phyloP scores from a whole-genome alignment of 2,329 filamentous ascomycete species.

The Colletotrichum ledebouriae region DNA sequence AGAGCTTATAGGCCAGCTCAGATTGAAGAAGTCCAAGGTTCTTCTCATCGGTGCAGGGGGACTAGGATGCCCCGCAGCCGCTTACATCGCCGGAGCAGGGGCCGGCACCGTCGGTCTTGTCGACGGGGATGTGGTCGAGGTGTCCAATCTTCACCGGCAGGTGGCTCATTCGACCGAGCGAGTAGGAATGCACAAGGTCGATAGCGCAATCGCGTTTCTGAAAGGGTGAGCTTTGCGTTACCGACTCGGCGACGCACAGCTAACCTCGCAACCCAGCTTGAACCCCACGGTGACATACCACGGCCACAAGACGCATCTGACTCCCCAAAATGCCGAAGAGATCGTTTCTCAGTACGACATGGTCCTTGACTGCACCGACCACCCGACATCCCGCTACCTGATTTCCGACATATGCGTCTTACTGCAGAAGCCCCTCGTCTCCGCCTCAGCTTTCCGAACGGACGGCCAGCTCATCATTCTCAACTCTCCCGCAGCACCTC shows the following conservation, averaged over 20 bases:
- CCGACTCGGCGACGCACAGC: not conserved
- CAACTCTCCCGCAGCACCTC: constrained; percentile 79
- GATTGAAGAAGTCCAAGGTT: constrained; percentile 77
- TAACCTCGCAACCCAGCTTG: constrained; percentile 61
- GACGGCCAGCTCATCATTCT: constrained; percentile 92
- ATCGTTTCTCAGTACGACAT: constrained; percentile 82
- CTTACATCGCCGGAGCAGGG: constrained; percentile 93
- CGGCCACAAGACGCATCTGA: constrained; percentile 74
- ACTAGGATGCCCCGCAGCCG: constrained; percentile 89
- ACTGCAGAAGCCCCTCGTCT: constrained; percentile 83
- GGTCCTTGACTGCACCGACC: constrained; percentile 95
- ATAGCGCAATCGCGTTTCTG: constrained; percentile 77
- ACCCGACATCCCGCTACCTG: constrained; percentile 90
- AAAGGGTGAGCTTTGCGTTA: constrained; percentile 56
- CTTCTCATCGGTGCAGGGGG: constrained; percentile 91
- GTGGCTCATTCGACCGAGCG: constrained; percentile 80
- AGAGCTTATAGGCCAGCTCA: constrained; percentile 75
- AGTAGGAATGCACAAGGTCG: constrained; percentile 83
- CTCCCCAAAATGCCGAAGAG: constrained; percentile 74
- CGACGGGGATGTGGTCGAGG: constrained; percentile 89
- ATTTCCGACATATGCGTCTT: constrained; percentile 92
- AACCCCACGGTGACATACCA: constrained; percentile 80
- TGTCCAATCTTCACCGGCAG: constrained; percentile 93
- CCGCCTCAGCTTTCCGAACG: constrained; percentile 87
- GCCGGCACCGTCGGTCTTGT: constrained; percentile 86